Base-by-base conservation (phyloP, 495 filamentous ascomycete genomes). In the Saxophila tyrrhenica region DNA sequence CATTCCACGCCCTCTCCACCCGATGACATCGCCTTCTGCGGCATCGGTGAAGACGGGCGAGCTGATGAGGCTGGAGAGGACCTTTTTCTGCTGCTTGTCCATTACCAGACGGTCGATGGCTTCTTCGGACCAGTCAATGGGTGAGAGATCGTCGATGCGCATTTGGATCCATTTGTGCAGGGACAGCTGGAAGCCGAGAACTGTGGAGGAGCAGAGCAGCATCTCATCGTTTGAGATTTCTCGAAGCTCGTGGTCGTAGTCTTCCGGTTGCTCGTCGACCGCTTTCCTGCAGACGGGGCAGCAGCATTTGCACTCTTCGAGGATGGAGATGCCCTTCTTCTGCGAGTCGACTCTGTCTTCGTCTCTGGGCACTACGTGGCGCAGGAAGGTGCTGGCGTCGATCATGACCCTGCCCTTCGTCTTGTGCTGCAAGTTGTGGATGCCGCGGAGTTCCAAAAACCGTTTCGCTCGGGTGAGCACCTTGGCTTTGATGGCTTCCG, bases 101-200 rank as follows among this genome's bases (percentile, higher is more conserved):
- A 92, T 72, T 1, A 90, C 84, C 16, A 92, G 75, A 2, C 78
- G 82, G 54, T 83, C 76, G 60, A 87, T 89, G 8, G 87, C 87
- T 19, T 79, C 76, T 42, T 82, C 79, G 59, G 89, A 85, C 85
- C 85, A 91, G 29, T 80, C 72, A 58, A 88, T 89, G 21, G 89
- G 84, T 53, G 80, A 80, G 64, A 95, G 78, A 11, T 83, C 82
- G 0, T 82, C 86, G 44, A 95, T 81, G n/a, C 81, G 83, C 59
- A 94, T 90, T 67, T 94, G 85, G 1, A 94, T 76, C 89, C 89
- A 95, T 2, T 86, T 69, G 70, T 94, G 94, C 65, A 91, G 86
- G 20, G 75, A 79, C 65, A 94, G 92, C 8, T 85, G 79, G 61
- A 92, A 94, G 19, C 89, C 89, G 17, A 90, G 75, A 0, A 91